Percentiles rank a stretch among this genome's conserved stretches.
These are phyloP conservation scores for Calophaca sinica DNA, from an alignment of 306 rosid species.

Conservation along the genomic window DNA sequence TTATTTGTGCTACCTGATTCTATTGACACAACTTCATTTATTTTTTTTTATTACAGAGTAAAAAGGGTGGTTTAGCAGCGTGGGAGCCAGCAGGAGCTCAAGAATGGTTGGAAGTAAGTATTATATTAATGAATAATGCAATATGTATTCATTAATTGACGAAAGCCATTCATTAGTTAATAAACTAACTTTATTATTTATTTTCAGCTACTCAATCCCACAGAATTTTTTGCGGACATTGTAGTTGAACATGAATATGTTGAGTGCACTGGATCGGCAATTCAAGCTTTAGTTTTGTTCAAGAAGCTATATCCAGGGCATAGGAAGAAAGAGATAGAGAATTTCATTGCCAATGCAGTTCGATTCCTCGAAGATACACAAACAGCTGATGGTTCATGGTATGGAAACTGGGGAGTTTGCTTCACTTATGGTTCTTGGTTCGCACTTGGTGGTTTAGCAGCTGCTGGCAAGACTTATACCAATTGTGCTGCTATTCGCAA, in stretches of 20 bases:
- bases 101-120: conserved; percentile 75
- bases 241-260: conserved; percentile 59
- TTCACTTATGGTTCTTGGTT: conserved; percentile 71
- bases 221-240: conserved; percentile 47
- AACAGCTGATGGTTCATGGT: conserved; percentile 56
- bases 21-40: not conserved
- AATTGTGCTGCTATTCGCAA: conserved; percentile 57
- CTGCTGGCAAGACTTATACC: conserved; percentile 63
- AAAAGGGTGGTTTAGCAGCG: conserved; percentile 75
- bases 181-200: not conserved
- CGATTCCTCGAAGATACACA: conserved; percentile 53
- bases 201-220: conserved; percentile 54
- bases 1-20: not conserved
- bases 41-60: conserved; percentile 53
- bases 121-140: not conserved
- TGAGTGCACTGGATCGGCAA: conserved; percentile 63
- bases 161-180: not conserved
- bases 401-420: conserved; percentile 73
- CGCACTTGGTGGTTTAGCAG: conserved; percentile 66
- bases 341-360: conserved; percentile 47
- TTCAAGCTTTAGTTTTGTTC: conserved; percentile 56
- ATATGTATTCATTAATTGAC: not conserved
- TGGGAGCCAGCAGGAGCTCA: conserved; percentile 76
- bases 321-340: conserved; percentile 55
- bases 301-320: conserved; percentile 52